These are phyloP conservation scores for Phytophthora foliorum DNA, from an alignment of 352 stramenopile species.

Conservation along the genomic window DNA sequence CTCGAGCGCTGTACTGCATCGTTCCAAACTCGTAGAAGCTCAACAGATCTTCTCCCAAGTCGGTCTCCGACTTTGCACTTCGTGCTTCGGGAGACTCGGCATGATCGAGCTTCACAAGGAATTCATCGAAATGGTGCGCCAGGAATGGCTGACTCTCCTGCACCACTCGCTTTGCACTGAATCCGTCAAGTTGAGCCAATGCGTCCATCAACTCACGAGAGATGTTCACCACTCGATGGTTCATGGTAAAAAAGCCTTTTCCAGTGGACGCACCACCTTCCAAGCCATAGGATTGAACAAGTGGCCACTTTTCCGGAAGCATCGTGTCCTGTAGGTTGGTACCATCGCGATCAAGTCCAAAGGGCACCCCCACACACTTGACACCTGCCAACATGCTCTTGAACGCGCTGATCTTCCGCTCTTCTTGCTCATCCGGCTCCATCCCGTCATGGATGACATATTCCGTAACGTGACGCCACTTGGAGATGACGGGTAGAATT, in stretches of 20 bases:
- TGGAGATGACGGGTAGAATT: slow-evolving; percentile 72
- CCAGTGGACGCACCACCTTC: slow-evolving; percentile 43
- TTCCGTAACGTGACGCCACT: slow-evolving; percentile 76
- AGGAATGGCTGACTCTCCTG: slow-evolving; percentile 66
- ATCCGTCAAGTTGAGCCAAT: slow-evolving; percentile 63
- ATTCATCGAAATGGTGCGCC: slow-evolving; percentile 68
- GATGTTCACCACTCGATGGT: slow-evolving; percentile 72
- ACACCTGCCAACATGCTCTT: slow-evolving; percentile 64
- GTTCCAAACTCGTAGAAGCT: slow-evolving; percentile 88
- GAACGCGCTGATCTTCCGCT: slow-evolving; percentile 74
- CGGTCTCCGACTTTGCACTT: slow-evolving; percentile 53
- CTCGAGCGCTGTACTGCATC: slow-evolving; percentile 63
- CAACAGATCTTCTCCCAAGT: slow-evolving; percentile 72
- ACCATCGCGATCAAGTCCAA: slow-evolving; percentile 43
- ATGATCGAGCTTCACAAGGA: slow-evolving; percentile 77
- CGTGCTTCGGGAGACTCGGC: slow-evolving; percentile 57
- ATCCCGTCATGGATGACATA: slow-evolving; percentile 73
- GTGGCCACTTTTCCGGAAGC: slow-evolving; percentile 78
- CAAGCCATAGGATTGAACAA: slow-evolving; percentile 76
- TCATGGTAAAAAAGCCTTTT: slow-evolving; percentile 85
- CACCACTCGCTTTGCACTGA: slow-evolving; percentile 61
- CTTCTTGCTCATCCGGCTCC: slow-evolving; percentile 74
- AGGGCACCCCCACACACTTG: slow-evolving; percentile 66
- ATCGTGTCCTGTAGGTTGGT: slow-evolving; percentile 59
- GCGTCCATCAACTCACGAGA: slow-evolving; percentile 43